Conservation (phyloP, 2,329 filamentous ascomycete genomes). For the Fusarium keratoplasticum region DNA sequence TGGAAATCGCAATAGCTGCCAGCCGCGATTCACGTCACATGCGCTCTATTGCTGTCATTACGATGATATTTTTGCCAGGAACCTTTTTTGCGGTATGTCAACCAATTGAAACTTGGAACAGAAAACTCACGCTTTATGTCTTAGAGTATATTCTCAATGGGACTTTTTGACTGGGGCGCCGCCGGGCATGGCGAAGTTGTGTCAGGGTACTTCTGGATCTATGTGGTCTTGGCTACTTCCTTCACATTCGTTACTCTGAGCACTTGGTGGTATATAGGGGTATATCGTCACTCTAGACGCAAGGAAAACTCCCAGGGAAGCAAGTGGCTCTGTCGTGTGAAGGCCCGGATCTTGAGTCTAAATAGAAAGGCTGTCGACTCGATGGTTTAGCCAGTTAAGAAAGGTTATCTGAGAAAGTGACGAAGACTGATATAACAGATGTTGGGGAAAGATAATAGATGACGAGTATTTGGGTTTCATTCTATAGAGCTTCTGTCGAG, state of each 20-base stretch:
- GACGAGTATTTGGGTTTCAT: neutral
- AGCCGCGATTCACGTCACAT: constrained; percentile 16
- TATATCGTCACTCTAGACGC: constrained; percentile 5
- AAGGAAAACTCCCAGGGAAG: neutral
- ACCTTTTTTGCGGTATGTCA: constrained; percentile 20
- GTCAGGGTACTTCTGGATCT: constrained; percentile 15
- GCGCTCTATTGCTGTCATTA: constrained; percentile 18
- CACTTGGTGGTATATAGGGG: constrained; percentile 15
- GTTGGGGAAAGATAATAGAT: neutral
- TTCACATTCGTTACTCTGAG: constrained; percentile 5
- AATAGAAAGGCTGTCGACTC: neutral
- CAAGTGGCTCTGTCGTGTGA: neutral
- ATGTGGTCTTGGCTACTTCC: neutral
- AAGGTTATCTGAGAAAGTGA: neutral
- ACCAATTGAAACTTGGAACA: neutral
- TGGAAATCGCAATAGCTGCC: constrained; percentile 15
- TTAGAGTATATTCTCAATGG: constrained; percentile 21
- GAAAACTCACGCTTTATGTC: neutral
- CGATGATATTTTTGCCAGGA: constrained; percentile 23
- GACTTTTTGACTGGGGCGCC: constrained; percentile 3
- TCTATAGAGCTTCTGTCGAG: neutral
- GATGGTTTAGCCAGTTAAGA: neutral
- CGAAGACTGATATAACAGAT: neutral
- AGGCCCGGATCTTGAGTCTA: neutral
- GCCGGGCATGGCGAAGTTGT: neutral